A percentile compares a stretch with the other conserved stretches of the same genome.
These are phyloP conservation scores for Oidium heveae DNA, from an alignment of 2,329 filamentous ascomycete genomes.

Conservation along the genomic window DNA sequence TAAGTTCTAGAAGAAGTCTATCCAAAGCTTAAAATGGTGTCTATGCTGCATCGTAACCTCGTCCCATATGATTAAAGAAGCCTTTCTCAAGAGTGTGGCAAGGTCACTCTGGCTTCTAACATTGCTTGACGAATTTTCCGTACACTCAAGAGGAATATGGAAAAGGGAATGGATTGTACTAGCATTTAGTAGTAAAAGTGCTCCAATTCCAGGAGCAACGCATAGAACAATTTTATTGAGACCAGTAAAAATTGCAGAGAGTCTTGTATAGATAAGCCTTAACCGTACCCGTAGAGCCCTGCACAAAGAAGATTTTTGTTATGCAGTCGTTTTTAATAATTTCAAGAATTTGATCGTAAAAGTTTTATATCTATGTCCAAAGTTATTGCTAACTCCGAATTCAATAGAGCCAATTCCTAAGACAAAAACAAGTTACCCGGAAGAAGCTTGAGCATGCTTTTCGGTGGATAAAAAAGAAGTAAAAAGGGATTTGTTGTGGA, in stretches of 20 bases:
- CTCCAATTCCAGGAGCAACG: background rate
- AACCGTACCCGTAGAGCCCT: background rate
- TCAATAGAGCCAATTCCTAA: too few relatives aligned
- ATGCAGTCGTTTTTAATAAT: background rate
- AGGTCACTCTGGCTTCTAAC: background rate
- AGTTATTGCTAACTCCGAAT: too few relatives aligned
- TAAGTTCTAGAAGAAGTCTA: background rate
- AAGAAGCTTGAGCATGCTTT: too few relatives aligned
- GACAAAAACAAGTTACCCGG: too few relatives aligned
- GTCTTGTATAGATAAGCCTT: background rate
- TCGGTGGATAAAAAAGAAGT: too few relatives aligned
- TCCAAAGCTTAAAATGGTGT: background rate
- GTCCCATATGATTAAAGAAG: background rate
- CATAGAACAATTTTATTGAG: background rate
- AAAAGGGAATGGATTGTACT: background rate
- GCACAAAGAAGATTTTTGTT: background rate
- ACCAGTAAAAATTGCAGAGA: background rate
- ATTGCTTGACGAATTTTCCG: background rate
- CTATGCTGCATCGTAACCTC: background rate
- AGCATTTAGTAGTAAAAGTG: background rate
- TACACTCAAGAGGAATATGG: background rate
- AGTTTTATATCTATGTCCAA: too few relatives aligned
- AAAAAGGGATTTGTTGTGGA: too few relatives aligned
- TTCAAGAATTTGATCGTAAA: background rate
- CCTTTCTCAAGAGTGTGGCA: background rate